These are phyloP conservation scores for Zygosaccharomyces siamensis DNA, from an alignment of 805 yeast species.

Conservation along the genomic window DNA sequence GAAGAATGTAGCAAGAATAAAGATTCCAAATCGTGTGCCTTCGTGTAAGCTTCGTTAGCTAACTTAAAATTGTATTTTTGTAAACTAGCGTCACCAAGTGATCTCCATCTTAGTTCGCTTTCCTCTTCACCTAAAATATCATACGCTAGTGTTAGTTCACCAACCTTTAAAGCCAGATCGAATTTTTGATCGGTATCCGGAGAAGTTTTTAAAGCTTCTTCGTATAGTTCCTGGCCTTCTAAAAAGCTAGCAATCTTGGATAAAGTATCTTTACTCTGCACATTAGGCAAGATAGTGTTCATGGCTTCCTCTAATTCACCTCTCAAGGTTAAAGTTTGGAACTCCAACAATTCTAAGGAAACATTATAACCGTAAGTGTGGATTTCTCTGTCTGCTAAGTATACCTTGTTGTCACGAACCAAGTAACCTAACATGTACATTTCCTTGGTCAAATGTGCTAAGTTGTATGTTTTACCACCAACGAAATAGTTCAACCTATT, in stretches of 20 bases:
- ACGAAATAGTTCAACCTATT: slow-evolving; percentile 91
- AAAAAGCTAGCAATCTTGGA: slow-evolving; percentile 84
- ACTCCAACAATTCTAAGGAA: slow-evolving; percentile 83
- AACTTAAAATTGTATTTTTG: slow-evolving; percentile 70
- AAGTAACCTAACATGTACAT: slow-evolving; percentile 85
- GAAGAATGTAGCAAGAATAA: slow-evolving; percentile 78
- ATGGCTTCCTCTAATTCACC: slow-evolving; percentile 88
- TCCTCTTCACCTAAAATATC: slow-evolving; percentile 53
- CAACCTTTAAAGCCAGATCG: slow-evolving; percentile 79
- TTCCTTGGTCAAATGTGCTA: slow-evolving; percentile 87
- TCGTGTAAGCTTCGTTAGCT: slow-evolving; percentile 74
- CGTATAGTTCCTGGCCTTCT: slow-evolving; percentile 84
- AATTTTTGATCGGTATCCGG: slow-evolving; percentile 88
- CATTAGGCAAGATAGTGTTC: slow-evolving; percentile 50
- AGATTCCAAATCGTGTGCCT: slow-evolving; percentile 78
- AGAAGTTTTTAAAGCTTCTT: slow-evolving; percentile 77
- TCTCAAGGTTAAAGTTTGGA: slow-evolving; percentile 91
- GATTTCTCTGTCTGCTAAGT: slow-evolving; percentile 86
- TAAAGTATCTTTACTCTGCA: slow-evolving; percentile 56
- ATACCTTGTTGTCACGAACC: slow-evolving; percentile 84
- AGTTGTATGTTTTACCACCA: slow-evolving; percentile 87
- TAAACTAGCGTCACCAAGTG: slow-evolving; percentile 83
- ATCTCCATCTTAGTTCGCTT: slow-evolving; percentile 77
- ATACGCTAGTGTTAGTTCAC: slow-evolving; percentile 65
- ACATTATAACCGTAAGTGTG: slow-evolving; percentile 76